Conservation (phyloP, 129 eudicot genomes). For the Ambrosia trifida region DNA sequence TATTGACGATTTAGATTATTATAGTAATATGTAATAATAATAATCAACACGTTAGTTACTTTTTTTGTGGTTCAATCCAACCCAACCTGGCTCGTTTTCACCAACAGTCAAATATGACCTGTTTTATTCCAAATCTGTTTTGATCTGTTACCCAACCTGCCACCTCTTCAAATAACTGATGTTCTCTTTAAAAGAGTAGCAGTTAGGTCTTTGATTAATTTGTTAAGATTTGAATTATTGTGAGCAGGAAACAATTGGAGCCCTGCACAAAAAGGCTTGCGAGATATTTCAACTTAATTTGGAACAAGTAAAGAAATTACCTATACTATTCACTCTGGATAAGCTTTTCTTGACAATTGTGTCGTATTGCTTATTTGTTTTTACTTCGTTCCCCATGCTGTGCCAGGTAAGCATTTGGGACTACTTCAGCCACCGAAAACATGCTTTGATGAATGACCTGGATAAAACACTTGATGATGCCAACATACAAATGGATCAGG, state of each 20-base stretch:
- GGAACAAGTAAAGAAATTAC: constrained; percentile 60
- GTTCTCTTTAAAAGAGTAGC: neutral
- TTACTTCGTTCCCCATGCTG: constrained; percentile 15
- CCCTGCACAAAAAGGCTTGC: constrained; percentile 75
- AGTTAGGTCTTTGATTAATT: neutral
- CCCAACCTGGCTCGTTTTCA: neutral
- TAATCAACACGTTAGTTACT: neutral
- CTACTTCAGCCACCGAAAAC: constrained; percentile 76
- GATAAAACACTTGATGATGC: constrained; percentile 91
- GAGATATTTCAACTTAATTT: constrained; percentile 69
- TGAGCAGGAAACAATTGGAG: constrained; percentile 84
- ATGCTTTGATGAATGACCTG: constrained; percentile 86
- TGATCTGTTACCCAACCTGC: neutral
- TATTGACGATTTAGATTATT: neutral
- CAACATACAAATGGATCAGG: constrained; percentile 94
- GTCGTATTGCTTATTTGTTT: constrained; percentile 14
- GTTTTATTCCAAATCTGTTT: neutral
- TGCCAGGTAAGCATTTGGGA: constrained; percentile 85
- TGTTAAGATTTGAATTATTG: constrained; percentile 16
- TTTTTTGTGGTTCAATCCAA: neutral
- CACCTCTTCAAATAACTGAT: neutral
- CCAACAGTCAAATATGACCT: neutral
- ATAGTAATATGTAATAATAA: neutral
- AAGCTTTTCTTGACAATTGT: constrained; percentile 4
- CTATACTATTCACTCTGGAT: constrained; percentile 2